A percentile compares a stretch with the other conserved stretches of the same genome.
Evolutionary conservation across 2,329 filamentous ascomycete genomes (phyloP).

Genomic region (Hypoxylon sp.): DNA sequence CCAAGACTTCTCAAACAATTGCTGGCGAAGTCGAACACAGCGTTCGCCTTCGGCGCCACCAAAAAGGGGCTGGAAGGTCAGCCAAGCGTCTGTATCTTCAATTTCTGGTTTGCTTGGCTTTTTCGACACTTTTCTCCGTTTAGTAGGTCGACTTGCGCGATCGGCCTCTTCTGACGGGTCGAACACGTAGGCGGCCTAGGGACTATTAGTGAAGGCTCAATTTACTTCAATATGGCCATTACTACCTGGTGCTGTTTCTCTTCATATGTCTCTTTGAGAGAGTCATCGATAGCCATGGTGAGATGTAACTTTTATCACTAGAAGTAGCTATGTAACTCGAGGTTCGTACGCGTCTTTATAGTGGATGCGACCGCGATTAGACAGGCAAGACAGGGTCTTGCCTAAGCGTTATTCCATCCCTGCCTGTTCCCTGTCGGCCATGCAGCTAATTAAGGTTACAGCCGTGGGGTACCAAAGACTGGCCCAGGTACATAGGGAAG

Average conservation of each 20-base stretch:
- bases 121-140: slow-evolving; percentile 68
- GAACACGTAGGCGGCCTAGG: slow-evolving; percentile 73
- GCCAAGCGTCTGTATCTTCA: slow-evolving; percentile 28
- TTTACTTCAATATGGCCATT: not conserved
- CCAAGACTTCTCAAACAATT: slow-evolving; percentile 75
- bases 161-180: slow-evolving; percentile 60
- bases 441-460: slow-evolving; percentile 16
- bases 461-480: not conserved
- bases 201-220: slow-evolving; percentile 30
- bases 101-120: slow-evolving; percentile 48
- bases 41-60: slow-evolving; percentile 65
- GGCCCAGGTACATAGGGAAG: not conserved
- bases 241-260: slow-evolving; percentile 52
- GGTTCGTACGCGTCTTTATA: slow-evolving; percentile 30
- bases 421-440: not conserved
- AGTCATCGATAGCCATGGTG: slow-evolving; percentile 47
- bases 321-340: not conserved
- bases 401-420: slow-evolving; percentile 15
- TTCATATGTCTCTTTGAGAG: slow-evolving; percentile 45
- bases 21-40: slow-evolving; percentile 66
- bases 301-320: slow-evolving; percentile 7
- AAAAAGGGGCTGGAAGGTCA: slow-evolving; percentile 66
- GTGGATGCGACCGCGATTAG: slow-evolving; percentile 18
- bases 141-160: slow-evolving; percentile 61
- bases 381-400: slow-evolving; percentile 18